Evolutionary conservation across 306 rosid genomes (phyloP), one percentile per base, ranked within the genome.

Genomic region (Chamaecrista fasciculata): DNA sequence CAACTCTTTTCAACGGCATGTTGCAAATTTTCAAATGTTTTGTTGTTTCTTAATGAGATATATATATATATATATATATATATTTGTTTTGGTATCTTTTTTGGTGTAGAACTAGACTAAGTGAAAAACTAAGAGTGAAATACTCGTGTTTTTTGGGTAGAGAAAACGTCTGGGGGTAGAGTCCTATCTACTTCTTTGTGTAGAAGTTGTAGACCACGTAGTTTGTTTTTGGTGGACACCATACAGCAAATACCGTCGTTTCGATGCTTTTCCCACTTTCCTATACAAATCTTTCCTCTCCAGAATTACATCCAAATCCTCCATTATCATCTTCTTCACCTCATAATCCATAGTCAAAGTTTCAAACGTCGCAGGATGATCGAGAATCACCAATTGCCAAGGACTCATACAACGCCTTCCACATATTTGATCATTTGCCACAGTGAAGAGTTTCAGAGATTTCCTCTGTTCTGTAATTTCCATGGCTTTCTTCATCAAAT

Each of bases 261-360:
- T 72, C 70, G 67, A 71, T 18, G 75, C 76, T 48, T 72, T 72
- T 1, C 76, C 70, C 10, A 72, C 42, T 40, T 63, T 73, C 20
- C 58, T 31, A 11, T 73, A 65, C 6, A 63, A 53, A 0, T 73
- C 66, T 1, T 74, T 74, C 3, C 78, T 69, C 14, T 31, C 14
- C 39, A 19, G 36, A 20, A 74, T 64, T 44, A 43, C 42, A 2
- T 40, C 21, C 9, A 65, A 23, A 46, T 65, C 78, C 11, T 42
- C 49, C 43, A 39, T 18, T 26, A 74, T 42, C 55, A 11, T 57
- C 31, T 74, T 2, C 72, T 74, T 74, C 51, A 37, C 23, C 16
- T 73, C 26, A 15, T 36, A 36, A 25, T 72, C 62, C 77, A 49
- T 47, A 18, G 70, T 70, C 61, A 72, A 21, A 8, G 55, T 66